Evolutionary conservation across 192 early-diverging fungal genomes (phyloP).

Genomic region (Phlyctochytrium bullatum): DNA sequence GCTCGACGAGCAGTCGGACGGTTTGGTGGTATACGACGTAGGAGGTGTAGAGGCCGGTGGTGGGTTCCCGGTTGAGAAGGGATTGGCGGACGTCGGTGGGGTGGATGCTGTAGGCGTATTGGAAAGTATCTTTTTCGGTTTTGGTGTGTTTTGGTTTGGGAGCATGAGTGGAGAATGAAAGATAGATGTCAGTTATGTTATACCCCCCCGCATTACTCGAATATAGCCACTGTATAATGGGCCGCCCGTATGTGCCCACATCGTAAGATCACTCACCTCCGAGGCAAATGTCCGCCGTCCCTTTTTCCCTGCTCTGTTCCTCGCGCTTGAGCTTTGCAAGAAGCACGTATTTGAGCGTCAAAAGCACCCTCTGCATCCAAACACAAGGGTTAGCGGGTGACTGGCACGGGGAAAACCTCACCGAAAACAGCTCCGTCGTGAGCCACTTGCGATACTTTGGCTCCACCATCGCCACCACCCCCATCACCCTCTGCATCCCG

Average conservation of each 20-base stretch:
- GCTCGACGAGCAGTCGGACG: neutral
- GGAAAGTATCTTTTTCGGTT: neutral
- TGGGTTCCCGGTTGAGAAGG: neutral
- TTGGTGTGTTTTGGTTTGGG: neutral
- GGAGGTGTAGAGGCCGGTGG: neutral
- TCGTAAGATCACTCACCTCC: neutral
- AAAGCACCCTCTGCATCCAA: neutral
- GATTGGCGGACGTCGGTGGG: neutral
- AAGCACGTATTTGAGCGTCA: neutral
- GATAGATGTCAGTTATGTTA: too few species aligned
- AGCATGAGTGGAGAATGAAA: neutral
- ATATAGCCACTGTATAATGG: too few species aligned
- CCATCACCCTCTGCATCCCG: neutral
- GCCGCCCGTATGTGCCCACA: too few species aligned
- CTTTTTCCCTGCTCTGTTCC: neutral
- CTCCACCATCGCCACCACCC: neutral
- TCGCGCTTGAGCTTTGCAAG: neutral
- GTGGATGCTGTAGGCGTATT: neutral
- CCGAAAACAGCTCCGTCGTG: neutral
- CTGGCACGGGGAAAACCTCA: neutral
- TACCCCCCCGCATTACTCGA: too few species aligned
- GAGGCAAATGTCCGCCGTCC: neutral
- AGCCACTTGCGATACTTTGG: neutral
- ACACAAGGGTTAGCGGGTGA: neutral
- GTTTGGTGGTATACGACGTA: neutral